Conservation (phyloP, 2,329 filamentous ascomycete genomes). For the Coniella vitis region DNA sequence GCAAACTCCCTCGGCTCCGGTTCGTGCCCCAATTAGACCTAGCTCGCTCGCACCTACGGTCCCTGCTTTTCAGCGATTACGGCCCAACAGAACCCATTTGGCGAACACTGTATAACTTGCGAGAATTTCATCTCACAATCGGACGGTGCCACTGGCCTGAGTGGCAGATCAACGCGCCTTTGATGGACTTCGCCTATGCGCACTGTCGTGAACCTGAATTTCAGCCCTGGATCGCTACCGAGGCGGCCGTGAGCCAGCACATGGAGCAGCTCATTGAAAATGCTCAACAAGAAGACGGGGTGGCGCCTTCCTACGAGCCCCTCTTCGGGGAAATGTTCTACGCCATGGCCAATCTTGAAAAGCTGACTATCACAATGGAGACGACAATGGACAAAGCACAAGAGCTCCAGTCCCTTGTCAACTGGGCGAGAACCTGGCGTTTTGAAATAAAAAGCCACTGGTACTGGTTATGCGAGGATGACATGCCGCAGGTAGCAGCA, state of each 20-base stretch:
- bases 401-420: slow-evolving; percentile 6
- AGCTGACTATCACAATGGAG: slow-evolving; percentile 11
- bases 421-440: slow-evolving; percentile 9
- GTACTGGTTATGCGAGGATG: too few relatives aligned
- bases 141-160: slow-evolving; percentile 8
- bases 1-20: not conserved
- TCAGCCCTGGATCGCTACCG: too few relatives aligned
- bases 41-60: not conserved
- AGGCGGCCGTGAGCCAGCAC: too few relatives aligned
- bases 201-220: too few relatives aligned
- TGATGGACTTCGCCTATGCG: not conserved
- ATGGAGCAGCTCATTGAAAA: not conserved
- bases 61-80: not conserved
- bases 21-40: not conserved
- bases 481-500: not conserved
- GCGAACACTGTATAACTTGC: not conserved
- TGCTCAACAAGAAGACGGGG: not conserved
- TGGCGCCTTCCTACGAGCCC: not conserved
- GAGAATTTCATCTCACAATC: slow-evolving; percentile 7
- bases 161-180: not conserved
- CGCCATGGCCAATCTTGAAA: slow-evolving; percentile 7
- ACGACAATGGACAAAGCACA: slow-evolving; percentile 2
- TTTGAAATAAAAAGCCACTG: slow-evolving; percentile 6
- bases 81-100: not conserved
- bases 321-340: not conserved